Evolutionary conservation across 441 rosid species (phyloP), one percentile per base, ranked within the genome.

Genomic region (Melastoma candidum): DNA sequence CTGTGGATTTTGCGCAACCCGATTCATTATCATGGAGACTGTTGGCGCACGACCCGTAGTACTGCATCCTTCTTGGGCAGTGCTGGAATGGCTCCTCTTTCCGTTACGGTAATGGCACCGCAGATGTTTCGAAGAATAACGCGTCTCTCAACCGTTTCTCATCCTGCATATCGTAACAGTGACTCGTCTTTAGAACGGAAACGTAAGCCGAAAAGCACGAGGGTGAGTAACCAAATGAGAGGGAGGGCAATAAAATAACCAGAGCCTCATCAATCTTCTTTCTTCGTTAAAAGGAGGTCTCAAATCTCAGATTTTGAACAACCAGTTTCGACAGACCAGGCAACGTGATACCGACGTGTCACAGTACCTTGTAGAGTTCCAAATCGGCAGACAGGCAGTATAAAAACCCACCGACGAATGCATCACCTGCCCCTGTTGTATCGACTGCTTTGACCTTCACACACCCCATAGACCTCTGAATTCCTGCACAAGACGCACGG

Each of bases 391-490:
- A 93, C 61, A 89, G 67, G 84, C 76, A 65, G 76, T 74, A 70
- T 43, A 93, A 79, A 27, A 93, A 8, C 48, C 99, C 99, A 48
- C 95, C 80, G 10, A 93, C 96, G 49, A 89, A 93, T 24, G 99
- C 83, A 76, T 93, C 99, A 10, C 97, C 97, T 13, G 97, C 99
- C 62, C 99, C 95, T 0, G 99, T 93, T 45, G 95, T 89, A 71
- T 93, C 99, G 39, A 93, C 88, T 10, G 96, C 52, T 48, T 81
- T 89, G 56, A 82, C 92, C 72, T 89, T 73, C 26, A 93, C 70
- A 63, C 95, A 54, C 63, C 60, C 63, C 86, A 93, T 64, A 81
- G 68, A 51, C 97, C 99, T 69, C 68, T 86, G 68, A 93, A 89
- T 69, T 76, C 82, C 99, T 93, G 74, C 66, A 71, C 46, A 6